Percentiles rank a stretch among this genome's conserved stretches.
Evolutionary conservation across 495 filamentous ascomycete species (phyloP).

Genomic region (Aspergillus taichungensis): DNA sequence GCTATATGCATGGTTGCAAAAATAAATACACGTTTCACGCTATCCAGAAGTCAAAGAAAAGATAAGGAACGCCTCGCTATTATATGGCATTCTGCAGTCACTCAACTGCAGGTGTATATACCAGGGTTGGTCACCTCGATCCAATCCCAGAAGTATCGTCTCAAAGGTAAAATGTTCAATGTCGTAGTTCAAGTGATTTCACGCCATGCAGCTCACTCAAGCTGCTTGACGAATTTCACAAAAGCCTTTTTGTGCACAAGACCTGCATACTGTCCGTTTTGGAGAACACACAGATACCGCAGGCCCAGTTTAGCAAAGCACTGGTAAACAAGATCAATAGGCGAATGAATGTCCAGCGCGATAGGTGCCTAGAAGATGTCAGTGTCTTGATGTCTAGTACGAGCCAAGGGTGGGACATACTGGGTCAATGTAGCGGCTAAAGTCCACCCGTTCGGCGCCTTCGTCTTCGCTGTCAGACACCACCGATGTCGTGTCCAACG

Average conservation of each 20-base stretch:
- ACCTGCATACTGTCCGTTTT: constrained; percentile 76
- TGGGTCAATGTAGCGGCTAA: constrained; percentile 85
- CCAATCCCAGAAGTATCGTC: too few relatives aligned
- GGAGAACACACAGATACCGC: constrained; percentile 83
- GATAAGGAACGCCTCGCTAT: constrained; percentile 3
- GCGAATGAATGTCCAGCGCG: constrained; percentile 76
- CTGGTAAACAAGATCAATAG: constrained; percentile 94
- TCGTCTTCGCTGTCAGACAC: constrained; percentile 43
- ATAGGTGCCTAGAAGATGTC: constrained; percentile 56
- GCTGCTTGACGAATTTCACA: constrained; percentile 74
- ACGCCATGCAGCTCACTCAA: background rate
- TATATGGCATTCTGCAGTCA: background rate
- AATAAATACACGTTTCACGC: background rate
- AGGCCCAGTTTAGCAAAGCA: constrained; percentile 93
- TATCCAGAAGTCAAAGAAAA: background rate
- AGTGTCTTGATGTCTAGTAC: constrained; percentile 1
- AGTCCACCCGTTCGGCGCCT: constrained; percentile 50
- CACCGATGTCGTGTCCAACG: constrained; percentile 45
- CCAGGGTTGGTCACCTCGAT: too few relatives aligned
- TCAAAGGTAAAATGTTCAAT: background rate
- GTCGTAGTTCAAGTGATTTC: background rate
- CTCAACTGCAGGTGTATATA: too few relatives aligned
- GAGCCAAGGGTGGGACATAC: constrained; percentile 26
- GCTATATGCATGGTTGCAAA: background rate
- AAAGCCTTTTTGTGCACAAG: constrained; percentile 97